Evolutionary conservation across 352 stramenopile genomes (phyloP), one percentile per base, ranked within the genome.

Genomic region (Pythium brassicae): DNA sequence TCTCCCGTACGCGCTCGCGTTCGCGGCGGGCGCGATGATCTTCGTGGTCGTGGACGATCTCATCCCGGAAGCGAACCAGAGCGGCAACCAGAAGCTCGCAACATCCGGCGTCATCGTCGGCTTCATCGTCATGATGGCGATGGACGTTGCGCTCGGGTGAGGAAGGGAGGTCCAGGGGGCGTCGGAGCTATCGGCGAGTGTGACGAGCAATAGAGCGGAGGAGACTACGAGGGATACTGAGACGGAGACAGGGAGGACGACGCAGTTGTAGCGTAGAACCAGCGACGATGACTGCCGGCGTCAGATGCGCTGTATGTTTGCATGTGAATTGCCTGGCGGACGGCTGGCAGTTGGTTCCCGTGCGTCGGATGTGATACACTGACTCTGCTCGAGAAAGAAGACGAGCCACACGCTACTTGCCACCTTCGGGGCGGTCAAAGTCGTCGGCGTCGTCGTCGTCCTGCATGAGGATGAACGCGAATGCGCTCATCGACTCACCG

Each of bases 51-150:
- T 97, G 27, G 87, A 97, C 59, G 85, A 95, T 56, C 68, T 97
- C n/a, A 79, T 97, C 23, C 89, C 89, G 0, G 89, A 97, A 61
- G 83, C 85, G 7, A 92, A 76, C 32, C 85, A 96, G 66, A 95
- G 83, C 43, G 82, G 85, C 55, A 96, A 95, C 63, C 79, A 92
- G 68, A 94, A 94, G 63, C 70, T 94, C 23, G 80, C 84, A 29
- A 95, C 87, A 11, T 79, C 91, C 25, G 87, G 86, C 12, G 87
- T 80, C 9, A 95, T 97, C 45, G 66, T 92, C 29, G 87, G 87
- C 15, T 97, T 96, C 65, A 87, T 96, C 47, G 86, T 97, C 49
- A 97, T 97, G 89, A 96, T 96, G 87, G 67, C 71, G 59, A 92
- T 95, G 83, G 86, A 94, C 60, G 85, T 94, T 22, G 85, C 85